These are phyloP conservation scores for Cinchona pubescens DNA, from an alignment of 257 asterid species.

Conservation along the genomic window DNA sequence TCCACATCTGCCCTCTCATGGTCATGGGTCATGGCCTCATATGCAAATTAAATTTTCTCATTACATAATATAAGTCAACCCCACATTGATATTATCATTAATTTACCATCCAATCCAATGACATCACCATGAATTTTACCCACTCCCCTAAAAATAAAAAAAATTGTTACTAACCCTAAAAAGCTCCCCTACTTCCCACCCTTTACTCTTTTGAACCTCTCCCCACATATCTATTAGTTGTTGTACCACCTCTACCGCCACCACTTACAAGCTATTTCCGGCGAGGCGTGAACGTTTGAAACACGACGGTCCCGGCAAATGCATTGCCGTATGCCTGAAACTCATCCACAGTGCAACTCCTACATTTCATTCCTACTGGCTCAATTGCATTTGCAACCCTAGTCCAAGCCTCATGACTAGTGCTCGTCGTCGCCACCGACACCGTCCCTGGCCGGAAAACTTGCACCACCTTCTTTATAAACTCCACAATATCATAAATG, in stretches of 20 bases:
- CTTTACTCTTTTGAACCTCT: slow-evolving; percentile 29
- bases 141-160: slow-evolving; percentile 25
- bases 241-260: background rate
- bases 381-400: slow-evolving; percentile 57
- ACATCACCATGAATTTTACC: slow-evolving; percentile 53
- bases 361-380: slow-evolving; percentile 68
- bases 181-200: slow-evolving; percentile 25
- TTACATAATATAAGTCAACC: slow-evolving; percentile 31
- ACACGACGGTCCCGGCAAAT: slow-evolving; percentile 67
- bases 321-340: slow-evolving; percentile 62
- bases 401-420: slow-evolving; percentile 50
- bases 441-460: slow-evolving; percentile 68
- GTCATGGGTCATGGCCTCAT: no score
- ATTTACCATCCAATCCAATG: slow-evolving; percentile 38
- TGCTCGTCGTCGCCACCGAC: slow-evolving; percentile 67
- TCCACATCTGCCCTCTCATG: background rate
- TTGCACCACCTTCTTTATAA: slow-evolving; percentile 53
- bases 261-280: slow-evolving; percentile 30
- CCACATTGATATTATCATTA: slow-evolving; percentile 37
- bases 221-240: slow-evolving; percentile 20
- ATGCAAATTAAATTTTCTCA: slow-evolving; percentile 18
- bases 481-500: slow-evolving; percentile 41
- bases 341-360: slow-evolving; percentile 64
- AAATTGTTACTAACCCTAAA: slow-evolving; percentile 36
- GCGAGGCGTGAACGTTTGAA: slow-evolving; percentile 58